Evolutionary conservation across 2,329 filamentous ascomycete species (phyloP).

Genomic region (Fusarium pseudonygamai): DNA sequence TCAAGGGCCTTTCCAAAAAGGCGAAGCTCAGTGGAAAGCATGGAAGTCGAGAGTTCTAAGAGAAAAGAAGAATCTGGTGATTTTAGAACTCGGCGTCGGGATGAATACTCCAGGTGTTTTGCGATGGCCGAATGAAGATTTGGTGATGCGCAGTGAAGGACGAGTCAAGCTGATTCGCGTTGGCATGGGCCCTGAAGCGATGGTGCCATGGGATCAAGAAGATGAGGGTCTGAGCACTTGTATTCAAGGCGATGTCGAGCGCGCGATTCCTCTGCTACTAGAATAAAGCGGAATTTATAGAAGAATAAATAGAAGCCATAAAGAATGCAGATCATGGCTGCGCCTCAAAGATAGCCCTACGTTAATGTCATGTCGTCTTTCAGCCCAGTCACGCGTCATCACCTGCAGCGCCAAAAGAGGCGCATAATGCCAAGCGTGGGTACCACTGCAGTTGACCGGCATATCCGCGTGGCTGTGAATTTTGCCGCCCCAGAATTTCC

Average conservation of each 20-base stretch:
- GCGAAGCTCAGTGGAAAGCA: conserved; percentile 19
- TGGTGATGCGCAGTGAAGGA: conserved; percentile 16
- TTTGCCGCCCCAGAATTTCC: conserved; percentile 9
- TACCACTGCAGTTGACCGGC: background rate
- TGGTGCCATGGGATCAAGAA: conserved; percentile 36
- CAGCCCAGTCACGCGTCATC: conserved; percentile 16
- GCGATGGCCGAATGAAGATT: conserved; percentile 38
- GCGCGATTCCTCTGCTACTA: background rate
- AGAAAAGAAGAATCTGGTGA: conserved; percentile 30
- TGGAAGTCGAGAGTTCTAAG: background rate
- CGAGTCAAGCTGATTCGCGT: conserved; percentile 29
- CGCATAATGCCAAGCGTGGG: conserved; percentile 28
- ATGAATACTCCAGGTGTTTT: conserved; percentile 40
- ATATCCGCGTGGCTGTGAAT: conserved; percentile 31
- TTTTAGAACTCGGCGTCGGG: conserved; percentile 35
- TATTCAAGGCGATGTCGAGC: conserved; percentile 30
- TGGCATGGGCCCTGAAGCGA: conserved; percentile 31
- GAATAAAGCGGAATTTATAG: background rate
- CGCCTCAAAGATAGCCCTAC: background rate
- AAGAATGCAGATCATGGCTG: background rate
- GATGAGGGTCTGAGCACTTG: conserved; percentile 31
- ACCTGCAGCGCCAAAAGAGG: background rate
- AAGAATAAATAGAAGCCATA: background rate
- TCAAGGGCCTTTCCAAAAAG: conserved; percentile 12
- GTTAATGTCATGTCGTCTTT: rapidly evolving